Evolutionary conservation across 768 basidiomycete species (phyloP).

Genomic region (Leccinum imitatum): DNA sequence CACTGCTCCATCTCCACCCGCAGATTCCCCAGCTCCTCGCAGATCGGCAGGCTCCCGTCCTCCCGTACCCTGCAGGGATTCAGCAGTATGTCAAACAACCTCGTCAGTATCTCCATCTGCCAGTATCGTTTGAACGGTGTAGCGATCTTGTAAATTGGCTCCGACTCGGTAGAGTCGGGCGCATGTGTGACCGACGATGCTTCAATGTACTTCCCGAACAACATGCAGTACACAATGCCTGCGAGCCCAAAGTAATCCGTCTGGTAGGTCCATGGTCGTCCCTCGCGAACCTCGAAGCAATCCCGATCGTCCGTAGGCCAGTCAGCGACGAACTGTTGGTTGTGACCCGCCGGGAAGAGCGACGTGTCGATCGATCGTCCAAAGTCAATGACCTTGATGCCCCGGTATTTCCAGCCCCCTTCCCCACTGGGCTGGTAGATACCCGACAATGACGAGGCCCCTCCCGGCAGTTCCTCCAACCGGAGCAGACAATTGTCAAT

Average conservation of each 20-base stretch:
- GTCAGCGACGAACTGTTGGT: slow-evolving; percentile 81
- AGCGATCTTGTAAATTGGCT: slow-evolving; percentile 57
- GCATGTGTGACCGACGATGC: slow-evolving; percentile 51
- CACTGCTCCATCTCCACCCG: slow-evolving; percentile 84
- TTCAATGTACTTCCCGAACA: slow-evolving; percentile 96
- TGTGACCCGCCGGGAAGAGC: slow-evolving; percentile 62
- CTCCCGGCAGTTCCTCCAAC: slow-evolving; percentile 78
- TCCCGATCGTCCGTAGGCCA: slow-evolving; percentile 90
- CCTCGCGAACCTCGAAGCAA: slow-evolving; percentile 87
- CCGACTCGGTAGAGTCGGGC: slow-evolving; percentile 32
- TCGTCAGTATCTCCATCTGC: slow-evolving; percentile 85
- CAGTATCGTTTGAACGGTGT: slow-evolving; percentile 92
- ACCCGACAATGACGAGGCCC: slow-evolving; percentile 65
- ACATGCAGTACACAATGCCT: slow-evolving; percentile 91
- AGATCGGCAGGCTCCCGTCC: slow-evolving; percentile 68
- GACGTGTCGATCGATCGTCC: slow-evolving; percentile 90
- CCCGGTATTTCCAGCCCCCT: slow-evolving; percentile 85
- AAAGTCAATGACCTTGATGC: slow-evolving; percentile 94
- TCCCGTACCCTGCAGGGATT: slow-evolving; percentile 68
- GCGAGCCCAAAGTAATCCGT: slow-evolving; percentile 97
- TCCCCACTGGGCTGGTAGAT: slow-evolving; percentile 78
- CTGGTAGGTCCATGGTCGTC: slow-evolving; percentile 88
- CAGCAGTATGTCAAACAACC: slow-evolving; percentile 81
- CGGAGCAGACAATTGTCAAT: slow-evolving; percentile 98
- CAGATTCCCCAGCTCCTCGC: slow-evolving; percentile 60